Evolutionary conservation across 352 stramenopile species (phyloP), one percentile per base, ranked within the genome.

Genomic region (Pythium plurisporium): DNA sequence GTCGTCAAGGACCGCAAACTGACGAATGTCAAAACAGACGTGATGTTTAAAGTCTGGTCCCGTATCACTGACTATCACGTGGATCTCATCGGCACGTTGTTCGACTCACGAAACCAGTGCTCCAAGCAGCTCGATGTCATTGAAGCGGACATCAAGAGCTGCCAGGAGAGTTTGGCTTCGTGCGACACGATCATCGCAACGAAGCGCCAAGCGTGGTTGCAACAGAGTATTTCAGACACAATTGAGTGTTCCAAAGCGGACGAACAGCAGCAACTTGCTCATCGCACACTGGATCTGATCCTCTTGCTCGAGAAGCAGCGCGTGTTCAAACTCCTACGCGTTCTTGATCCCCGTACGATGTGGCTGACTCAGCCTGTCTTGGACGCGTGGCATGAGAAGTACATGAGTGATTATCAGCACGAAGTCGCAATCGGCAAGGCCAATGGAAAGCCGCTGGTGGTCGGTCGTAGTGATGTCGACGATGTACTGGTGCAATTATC

Each of bases 11-110:
- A 44, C 7, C 49, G 62, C 3, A 41, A 48, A 25, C 49, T 81
- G 4, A 49, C 58, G 8, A 73, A 69, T 41, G 70, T 63, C 41
- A 76, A 80, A 57, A 71, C 72, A 12, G 64, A 79, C 15, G 49
- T 53, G 19, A 49, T 74, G 10, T 76, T 66, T 52, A 79, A 76
- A 43, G 67, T 30, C 20, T 79, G 67, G 70, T 59, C 54, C 2
- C 26, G 43, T 4, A 44, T 76, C 19, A 60, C 61, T 6, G 67
- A 73, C 33, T 76, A 65, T 41, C 67, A 79, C 46, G 68, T 73
- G 1, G 41, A 37, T 2, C 59, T 63, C 17, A 29, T 76, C 26
- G 67, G 57, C 1, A 49, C 65, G 7, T 52, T 74, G 15, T 79
- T 68, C 23, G 61, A 72, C 11, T 30, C 64, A 20, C 67, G 70